Evolutionary conservation across 2,329 filamentous ascomycete species (phyloP).

Genomic region (Elsinoe necatrix): DNA sequence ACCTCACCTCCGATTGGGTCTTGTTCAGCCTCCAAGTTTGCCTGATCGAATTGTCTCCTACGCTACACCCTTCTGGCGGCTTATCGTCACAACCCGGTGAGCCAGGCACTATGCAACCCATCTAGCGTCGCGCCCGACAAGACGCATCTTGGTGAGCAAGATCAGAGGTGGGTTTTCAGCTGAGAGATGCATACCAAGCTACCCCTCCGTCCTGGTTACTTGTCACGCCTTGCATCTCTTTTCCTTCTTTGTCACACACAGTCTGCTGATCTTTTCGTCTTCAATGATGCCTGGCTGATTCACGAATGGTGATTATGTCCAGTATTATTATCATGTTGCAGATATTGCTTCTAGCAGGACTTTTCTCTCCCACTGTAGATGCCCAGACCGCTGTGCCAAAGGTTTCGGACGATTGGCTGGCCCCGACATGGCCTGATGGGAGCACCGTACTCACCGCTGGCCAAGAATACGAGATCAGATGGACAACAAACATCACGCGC

Average conservation of each 20-base stretch:
- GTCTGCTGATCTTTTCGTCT: conserved; percentile 7
- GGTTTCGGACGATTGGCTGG: conserved; percentile 4
- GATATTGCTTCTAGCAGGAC: neutral
- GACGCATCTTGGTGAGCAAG: neutral
- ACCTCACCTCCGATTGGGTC: conserved; percentile 7
- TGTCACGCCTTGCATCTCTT: conserved; percentile 11
- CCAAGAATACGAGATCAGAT: neutral
- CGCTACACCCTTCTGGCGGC: conserved; percentile 7
- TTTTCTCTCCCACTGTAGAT: neutral
- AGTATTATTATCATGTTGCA: conserved; percentile 3
- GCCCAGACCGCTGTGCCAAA: conserved; percentile 4
- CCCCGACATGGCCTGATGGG: neutral
- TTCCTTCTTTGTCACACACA: neutral
- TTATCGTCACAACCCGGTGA: conserved; percentile 8
- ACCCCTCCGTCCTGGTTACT: conserved; percentile 7
- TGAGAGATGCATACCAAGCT: conserved; percentile 6
- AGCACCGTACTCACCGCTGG: conserved; percentile 1
- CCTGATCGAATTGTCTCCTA: conserved; percentile 1
- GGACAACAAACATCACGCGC: conserved; percentile 3
- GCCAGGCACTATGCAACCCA: neutral
- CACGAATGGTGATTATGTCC: neutral
- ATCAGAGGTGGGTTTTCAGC: conserved; percentile 5
- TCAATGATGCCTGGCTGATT: conserved; percentile 11
- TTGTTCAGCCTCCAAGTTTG: conserved; percentile 3
- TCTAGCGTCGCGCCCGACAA: neutral